A percentile compares a stretch with the other conserved stretches of the same genome.
Conservation (phyloP, 2,329 filamentous ascomycete species). For the Colletotrichum cordylinicola region DNA sequence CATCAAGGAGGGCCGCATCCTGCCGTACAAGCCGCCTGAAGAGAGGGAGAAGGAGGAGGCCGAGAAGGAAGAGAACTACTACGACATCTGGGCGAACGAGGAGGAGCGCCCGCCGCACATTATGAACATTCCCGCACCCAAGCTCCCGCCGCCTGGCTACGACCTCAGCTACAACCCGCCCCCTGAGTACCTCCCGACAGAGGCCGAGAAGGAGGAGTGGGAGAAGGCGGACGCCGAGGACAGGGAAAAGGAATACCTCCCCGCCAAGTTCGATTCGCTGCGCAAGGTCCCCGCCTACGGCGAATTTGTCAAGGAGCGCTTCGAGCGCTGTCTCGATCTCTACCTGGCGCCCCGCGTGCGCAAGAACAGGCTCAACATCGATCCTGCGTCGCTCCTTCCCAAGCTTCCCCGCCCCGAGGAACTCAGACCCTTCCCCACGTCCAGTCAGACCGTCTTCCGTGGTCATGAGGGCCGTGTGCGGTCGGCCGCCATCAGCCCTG, state of each 20-base stretch:
- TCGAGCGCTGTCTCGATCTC: constrained; percentile 92
- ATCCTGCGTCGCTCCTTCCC: constrained; percentile 88
- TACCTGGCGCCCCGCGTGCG: constrained; percentile 93
- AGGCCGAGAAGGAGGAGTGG: constrained; percentile 85
- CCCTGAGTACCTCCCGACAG: constrained; percentile 87
- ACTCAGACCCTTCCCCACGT: constrained; percentile 91
- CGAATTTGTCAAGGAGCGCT: constrained; percentile 90
- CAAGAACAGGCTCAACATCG: constrained; percentile 95
- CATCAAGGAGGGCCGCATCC: constrained; percentile 90
- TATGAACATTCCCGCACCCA: constrained; percentile 96
- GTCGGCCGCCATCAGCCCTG: constrained; percentile 83
- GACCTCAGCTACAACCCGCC: constrained; percentile 97
- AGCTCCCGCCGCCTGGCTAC: constrained; percentile 90
- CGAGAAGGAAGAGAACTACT: constrained; percentile 74
- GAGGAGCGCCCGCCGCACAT: constrained; percentile 80
- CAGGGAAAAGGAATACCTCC: constrained; percentile 86
- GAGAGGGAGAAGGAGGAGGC: constrained; percentile 73
- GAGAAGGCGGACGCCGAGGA: constrained; percentile 88
- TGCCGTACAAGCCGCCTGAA: constrained; percentile 83
- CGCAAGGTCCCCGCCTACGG: constrained; percentile 92
- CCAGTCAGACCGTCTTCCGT: constrained; percentile 84
- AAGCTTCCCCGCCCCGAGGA: constrained; percentile 94
- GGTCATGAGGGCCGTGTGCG: constrained; percentile 91
- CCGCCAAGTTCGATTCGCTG: constrained; percentile 81
- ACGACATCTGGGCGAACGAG: constrained; percentile 96